A percentile compares a stretch with the other conserved stretches of the same genome.
Conservation (phyloP, 2,329 filamentous ascomycete species). For the Beauveria scarabaeidicola region DNA sequence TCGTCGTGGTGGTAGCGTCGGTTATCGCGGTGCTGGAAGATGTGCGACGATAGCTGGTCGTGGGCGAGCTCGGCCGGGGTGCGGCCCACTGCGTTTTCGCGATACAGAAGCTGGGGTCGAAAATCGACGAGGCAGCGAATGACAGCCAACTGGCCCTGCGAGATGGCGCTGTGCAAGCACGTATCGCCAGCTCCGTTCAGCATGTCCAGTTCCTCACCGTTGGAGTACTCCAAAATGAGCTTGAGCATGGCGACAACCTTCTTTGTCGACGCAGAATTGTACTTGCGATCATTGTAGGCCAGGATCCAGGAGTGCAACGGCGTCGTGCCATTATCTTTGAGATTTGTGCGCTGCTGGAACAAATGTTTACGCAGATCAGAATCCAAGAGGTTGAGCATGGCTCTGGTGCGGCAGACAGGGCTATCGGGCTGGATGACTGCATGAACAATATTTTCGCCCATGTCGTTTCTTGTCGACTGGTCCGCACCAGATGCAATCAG, state of each 20-base stretch:
- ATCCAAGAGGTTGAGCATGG: constrained; percentile 51
- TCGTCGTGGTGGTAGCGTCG: neutral
- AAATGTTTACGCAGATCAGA: constrained; percentile 46
- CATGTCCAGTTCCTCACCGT: constrained; percentile 46
- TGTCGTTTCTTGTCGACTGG: constrained; percentile 52
- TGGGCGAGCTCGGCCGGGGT: constrained; percentile 63
- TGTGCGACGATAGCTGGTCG: constrained; percentile 39
- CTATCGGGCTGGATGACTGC: constrained; percentile 32
- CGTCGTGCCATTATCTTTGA: constrained; percentile 45
- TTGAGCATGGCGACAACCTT: constrained; percentile 33
- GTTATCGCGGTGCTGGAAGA: constrained; percentile 21
- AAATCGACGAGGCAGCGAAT: constrained; percentile 41
- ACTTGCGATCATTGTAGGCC: constrained; percentile 9
- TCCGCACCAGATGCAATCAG: constrained; percentile 63
- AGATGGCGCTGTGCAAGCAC: constrained; percentile 50
- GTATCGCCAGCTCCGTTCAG: constrained; percentile 60
- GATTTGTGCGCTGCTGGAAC: constrained; percentile 48
- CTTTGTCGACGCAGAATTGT: constrained; percentile 6
- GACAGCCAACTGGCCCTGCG: constrained; percentile 26
- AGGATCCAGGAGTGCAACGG: constrained; percentile 54
- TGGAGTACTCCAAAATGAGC: constrained; percentile 45
- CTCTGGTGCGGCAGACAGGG: constrained; percentile 27
- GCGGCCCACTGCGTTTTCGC: constrained; percentile 68
- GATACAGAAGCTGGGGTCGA: constrained; percentile 51
- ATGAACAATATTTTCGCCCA: constrained; percentile 63